Base-by-base conservation (phyloP, 1,284 basidiomycete species). In the Cryptococcus sp. region DNA sequence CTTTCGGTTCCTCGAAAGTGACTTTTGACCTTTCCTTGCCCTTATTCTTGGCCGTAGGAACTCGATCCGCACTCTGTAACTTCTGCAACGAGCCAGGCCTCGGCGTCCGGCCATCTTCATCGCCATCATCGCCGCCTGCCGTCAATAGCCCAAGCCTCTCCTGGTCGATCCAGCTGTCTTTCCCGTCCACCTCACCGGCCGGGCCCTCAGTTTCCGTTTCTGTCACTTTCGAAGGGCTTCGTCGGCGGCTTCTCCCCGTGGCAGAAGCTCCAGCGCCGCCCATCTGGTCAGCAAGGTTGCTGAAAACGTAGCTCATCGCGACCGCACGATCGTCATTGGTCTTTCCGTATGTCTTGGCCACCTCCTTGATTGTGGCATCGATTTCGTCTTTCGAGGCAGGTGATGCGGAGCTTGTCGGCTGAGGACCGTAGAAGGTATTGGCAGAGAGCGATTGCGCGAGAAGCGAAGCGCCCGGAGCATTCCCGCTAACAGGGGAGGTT, bases 301-400 rank as follows among this genome's bases (percentile, higher is more conserved):
- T 68, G 47, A 77, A 72, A 2, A 74, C 70, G 42, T 70, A 69
- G 41, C 67, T 70, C 73, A 77, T 77, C 7, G 75, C 75, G 1
- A 74, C 70, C 22, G 69, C 70, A n/a, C 70, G 61, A 41, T 56
- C 56, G 27, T 70, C 66, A 10, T 59, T 66, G 25, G 56, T 49
- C 38, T 71, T 74, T 20, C 62, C 57, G 46, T 60, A 59, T 3
- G 62, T 65, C 53, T 65, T 66, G 16, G 70, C 61, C 2, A 75
- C 41, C 17, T 61, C 45, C 10, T 60, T 48, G 15, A 75, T 53
- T 1, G 63, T 56, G 47, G 69, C 55, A 27, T 70, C 67, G 20
- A 69, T 54, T 16, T 58, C 51, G 40, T 68, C 64, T 13, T 61
- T 46, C n/a, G 54, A 42, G 23, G 50, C 45, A 4, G 50, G 8